phyloP scores from a whole-genome alignment of 2,329 filamentous ascomycete species.

The Claviceps purpurea region DNA sequence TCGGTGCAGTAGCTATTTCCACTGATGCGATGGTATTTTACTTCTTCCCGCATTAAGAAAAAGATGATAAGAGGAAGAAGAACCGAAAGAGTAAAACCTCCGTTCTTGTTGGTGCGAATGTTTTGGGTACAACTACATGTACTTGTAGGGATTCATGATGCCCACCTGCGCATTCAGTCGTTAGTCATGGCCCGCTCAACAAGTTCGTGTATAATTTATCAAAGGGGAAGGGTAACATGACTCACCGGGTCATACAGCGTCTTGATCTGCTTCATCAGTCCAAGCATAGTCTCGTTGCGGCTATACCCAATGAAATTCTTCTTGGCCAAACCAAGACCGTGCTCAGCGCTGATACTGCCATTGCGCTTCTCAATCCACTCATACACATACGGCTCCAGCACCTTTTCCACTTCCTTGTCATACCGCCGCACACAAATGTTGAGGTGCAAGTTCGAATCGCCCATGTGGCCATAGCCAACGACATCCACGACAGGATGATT shows the following conservation, averaged over 20 bases:
- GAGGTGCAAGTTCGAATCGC: slow-evolving; percentile 87
- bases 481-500: slow-evolving; percentile 73
- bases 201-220: neutral
- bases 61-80: neutral
- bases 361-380: slow-evolving; percentile 85
- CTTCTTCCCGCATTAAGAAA: neutral
- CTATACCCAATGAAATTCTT: slow-evolving; percentile 93
- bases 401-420: slow-evolving; percentile 74
- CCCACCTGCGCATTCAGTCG: slow-evolving; percentile 56
- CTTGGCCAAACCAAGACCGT: slow-evolving; percentile 88
- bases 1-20: too few relatives aligned
- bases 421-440: slow-evolving; percentile 77
- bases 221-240: slow-evolving; percentile 5
- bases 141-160: slow-evolving; percentile 99
- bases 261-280: slow-evolving; percentile 92
- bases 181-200: slow-evolving; percentile 12
- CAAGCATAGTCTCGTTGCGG: slow-evolving; percentile 73
- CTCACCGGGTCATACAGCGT: slow-evolving; percentile 85
- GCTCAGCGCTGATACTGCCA: slow-evolving; percentile 93
- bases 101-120: neutral
- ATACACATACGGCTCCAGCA: slow-evolving; percentile 89
- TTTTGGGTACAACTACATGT: slow-evolving; percentile 39
- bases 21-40: too few relatives aligned
- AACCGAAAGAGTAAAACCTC: too few relatives aligned
- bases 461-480: slow-evolving; percentile 98